phyloP scores from a whole-genome alignment of 2,329 filamentous ascomycete species.

The Metarhizium humberi region DNA sequence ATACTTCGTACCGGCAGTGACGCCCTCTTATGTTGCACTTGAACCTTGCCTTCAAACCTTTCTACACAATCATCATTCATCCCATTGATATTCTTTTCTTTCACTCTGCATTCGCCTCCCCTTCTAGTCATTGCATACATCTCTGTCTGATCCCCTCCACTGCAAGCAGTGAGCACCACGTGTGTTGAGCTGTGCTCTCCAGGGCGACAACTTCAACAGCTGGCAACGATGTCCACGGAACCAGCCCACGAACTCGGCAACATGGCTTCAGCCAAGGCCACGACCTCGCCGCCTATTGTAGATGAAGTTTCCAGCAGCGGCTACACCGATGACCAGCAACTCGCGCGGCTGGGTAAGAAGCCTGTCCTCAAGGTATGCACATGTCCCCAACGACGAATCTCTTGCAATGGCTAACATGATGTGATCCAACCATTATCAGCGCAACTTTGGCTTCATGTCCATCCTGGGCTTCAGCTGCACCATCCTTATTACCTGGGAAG shows the following conservation, averaged over 20 bases:
- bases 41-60: neutral
- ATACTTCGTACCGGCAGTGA: neutral
- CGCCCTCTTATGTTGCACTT: no score
- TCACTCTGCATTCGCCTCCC: no score
- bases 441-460: constrained; percentile 39
- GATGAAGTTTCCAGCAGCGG: neutral
- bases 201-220: neutral
- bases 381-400: neutral
- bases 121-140: neutral
- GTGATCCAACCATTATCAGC: constrained; percentile 13
- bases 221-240: neutral
- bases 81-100: no score
- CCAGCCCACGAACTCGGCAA: neutral
- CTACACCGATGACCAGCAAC: constrained; percentile 5
- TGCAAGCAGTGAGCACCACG: neutral
- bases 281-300: neutral
- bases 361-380: constrained; percentile 16
- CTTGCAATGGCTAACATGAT: neutral
- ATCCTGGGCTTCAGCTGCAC: constrained; percentile 45
- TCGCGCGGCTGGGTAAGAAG: constrained; percentile 20
- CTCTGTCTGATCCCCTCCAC: no score
- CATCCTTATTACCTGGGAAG: constrained; percentile 45
- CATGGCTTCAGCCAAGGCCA: neutral
- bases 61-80: neutral
- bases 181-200: neutral